These are phyloP conservation scores for Metschnikowia aberdeeniae DNA, from an alignment of 805 yeast genomes.

Conservation along the genomic window DNA sequence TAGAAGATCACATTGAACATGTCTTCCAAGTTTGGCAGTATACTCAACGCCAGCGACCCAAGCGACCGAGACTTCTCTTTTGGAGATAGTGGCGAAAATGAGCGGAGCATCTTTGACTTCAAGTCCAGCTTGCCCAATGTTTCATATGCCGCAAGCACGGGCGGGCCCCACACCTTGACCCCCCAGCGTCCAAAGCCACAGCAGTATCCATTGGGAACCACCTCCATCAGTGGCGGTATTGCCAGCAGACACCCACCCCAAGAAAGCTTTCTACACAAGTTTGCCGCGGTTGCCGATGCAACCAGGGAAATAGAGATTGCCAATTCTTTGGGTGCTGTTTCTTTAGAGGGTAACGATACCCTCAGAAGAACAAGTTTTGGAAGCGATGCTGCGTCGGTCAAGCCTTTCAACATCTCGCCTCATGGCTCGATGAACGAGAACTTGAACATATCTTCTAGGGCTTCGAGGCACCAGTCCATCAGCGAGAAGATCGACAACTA, in stretches of 20 bases:
- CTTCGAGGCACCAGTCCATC: slow-evolving; percentile 48
- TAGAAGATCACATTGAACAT: slow-evolving; percentile 14
- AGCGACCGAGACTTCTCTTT: slow-evolving; percentile 39
- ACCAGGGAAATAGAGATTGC: slow-evolving; percentile 60
- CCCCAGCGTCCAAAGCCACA: slow-evolving; percentile 15
- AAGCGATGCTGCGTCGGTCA: slow-evolving; percentile 20
- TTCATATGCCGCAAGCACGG: slow-evolving; percentile 20
- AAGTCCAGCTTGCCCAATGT: slow-evolving; percentile 36
- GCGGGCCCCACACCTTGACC: slow-evolving; percentile 19
- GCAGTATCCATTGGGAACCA: slow-evolving; percentile 48
- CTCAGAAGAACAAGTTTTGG: slow-evolving; percentile 52
- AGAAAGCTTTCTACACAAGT: slow-evolving; percentile 56
- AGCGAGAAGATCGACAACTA: slow-evolving; percentile 63
- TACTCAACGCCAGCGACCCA: slow-evolving; percentile 39
- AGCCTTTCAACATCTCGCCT: slow-evolving; percentile 28
- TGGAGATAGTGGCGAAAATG: slow-evolving; percentile 43
- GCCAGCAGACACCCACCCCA: slow-evolving; percentile 45
- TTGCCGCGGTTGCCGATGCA: slow-evolving; percentile 62
- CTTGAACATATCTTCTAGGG: slow-evolving; percentile 32
- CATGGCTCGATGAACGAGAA: slow-evolving; percentile 42
- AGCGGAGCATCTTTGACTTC: slow-evolving; percentile 41
- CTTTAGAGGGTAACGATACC: slow-evolving; percentile 24
- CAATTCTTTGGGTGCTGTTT: slow-evolving; percentile 39
- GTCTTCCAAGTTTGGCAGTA: slow-evolving; percentile 27
- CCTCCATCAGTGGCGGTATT: slow-evolving; percentile 57